Conservation (phyloP, 352 stramenopile genomes). For the Pythium dissotocum region DNA sequence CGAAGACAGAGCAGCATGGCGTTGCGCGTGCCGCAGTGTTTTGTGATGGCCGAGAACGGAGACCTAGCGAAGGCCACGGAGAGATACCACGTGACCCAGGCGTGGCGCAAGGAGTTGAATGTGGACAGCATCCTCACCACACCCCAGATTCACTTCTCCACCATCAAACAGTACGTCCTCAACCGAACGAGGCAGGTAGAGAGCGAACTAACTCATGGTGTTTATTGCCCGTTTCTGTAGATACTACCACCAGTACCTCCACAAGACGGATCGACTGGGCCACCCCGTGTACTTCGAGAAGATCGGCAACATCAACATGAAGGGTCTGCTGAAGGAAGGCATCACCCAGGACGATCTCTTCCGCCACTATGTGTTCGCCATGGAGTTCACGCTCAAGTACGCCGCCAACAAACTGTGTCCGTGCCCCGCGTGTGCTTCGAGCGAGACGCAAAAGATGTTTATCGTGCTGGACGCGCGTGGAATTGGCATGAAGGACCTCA, state of each 20-base stretch:
- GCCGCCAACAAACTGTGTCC: conserved; percentile 54
- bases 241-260: conserved; percentile 75
- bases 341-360: conserved; percentile 72
- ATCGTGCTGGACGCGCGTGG: conserved; percentile 73
- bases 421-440: conserved; percentile 57
- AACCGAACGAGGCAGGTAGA: neutral
- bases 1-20: conserved; percentile 19
- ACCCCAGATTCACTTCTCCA: conserved; percentile 61
- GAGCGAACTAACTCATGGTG: neutral
- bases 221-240: conserved; percentile 29
- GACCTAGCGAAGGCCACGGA: conserved; percentile 57
- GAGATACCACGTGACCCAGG: conserved; percentile 60
- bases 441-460: conserved; percentile 74
- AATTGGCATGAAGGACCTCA: conserved; percentile 78
- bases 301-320: conserved; percentile 80
- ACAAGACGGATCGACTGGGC: conserved; percentile 80
- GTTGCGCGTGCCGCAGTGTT: conserved; percentile 44
- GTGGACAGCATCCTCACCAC: conserved; percentile 64
- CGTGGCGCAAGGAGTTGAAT: conserved; percentile 79
- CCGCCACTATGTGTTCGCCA: conserved; percentile 81
- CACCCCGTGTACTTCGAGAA: conserved; percentile 85
- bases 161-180: conserved; percentile 60
- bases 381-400: conserved; percentile 85
- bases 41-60: conserved; percentile 69
- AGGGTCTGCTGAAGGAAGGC: conserved; percentile 66